A percentile compares a stretch with the other conserved stretches of the same genome.
phyloP scores from a whole-genome alignment of 2,329 filamentous ascomycete genomes.

The Orbilia blumenaviensis region DNA sequence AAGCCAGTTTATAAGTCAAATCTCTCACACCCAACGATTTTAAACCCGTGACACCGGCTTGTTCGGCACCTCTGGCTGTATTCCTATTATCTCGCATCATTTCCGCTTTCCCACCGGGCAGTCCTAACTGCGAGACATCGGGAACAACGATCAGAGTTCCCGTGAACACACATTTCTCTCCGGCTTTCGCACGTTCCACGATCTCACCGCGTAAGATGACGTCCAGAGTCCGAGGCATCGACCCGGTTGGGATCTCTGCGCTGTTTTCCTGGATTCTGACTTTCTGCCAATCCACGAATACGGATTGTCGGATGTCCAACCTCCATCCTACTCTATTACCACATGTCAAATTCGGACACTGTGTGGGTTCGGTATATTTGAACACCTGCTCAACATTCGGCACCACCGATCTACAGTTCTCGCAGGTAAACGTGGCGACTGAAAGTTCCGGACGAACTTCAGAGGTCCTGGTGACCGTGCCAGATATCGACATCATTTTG shows the following conservation, averaged over 20 bases:
- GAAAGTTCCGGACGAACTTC: constrained; percentile 95
- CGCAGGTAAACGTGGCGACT: constrained; percentile 89
- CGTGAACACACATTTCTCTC: constrained; percentile 98
- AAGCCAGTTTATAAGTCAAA: constrained; percentile 93
- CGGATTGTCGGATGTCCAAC: constrained; percentile 95
- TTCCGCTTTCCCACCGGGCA: constrained; percentile 84
- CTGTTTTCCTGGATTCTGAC: constrained; percentile 98
- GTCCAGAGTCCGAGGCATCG: constrained; percentile 98
- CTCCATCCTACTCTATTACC: constrained; percentile 93
- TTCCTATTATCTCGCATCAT: constrained; percentile 84
- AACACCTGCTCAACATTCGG: constrained; percentile 97
- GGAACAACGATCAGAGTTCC: constrained; percentile 95
- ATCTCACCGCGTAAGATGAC: constrained; percentile 96
- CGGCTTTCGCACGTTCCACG: constrained; percentile 95
- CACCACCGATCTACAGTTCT: constrained; percentile 82
- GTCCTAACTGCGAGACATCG: constrained; percentile 91
- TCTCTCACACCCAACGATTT: constrained; percentile 94
- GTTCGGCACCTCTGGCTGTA: constrained; percentile 70
- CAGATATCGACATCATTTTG: constrained; percentile 91
- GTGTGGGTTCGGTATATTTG: constrained; percentile 93
- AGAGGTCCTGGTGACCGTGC: constrained; percentile 94
- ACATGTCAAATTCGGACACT: constrained; percentile 88
- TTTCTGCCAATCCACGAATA: constrained; percentile 99
- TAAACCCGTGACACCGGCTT: constrained; percentile 81
- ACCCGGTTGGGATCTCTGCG: constrained; percentile 95